Evolutionary conservation across 352 stramenopile genomes (phyloP), one percentile per base, ranked within the genome.

Genomic region (Phytopythium vexans): DNA sequence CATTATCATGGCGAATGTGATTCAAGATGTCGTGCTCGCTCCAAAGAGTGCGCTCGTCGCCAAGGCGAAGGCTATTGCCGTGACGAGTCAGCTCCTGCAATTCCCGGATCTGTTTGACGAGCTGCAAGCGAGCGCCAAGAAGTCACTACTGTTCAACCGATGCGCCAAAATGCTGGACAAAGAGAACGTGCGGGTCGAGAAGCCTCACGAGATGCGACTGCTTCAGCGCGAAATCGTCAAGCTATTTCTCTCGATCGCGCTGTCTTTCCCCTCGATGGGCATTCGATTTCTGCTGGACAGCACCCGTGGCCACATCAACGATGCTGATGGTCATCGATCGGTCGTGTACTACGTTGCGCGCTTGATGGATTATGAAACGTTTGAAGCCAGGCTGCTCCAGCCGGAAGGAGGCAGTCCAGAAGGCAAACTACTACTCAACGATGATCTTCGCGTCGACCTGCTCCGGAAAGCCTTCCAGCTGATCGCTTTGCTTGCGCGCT

Each of bases 281-380:
- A 72, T 86, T 42, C 71, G 78, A 7, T 89, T 89, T 14, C 77
- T 89, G 44, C 67, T 92, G 3, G 75, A 89, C 44, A 84, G 70
- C 52, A 89, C 82, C n/a, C 72, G 70, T 33, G 82, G 73, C 4
- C 57, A 73, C 6, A 46, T 64, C 0, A 68, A 58, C 16, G 77
- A 89, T 49, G 60, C 66, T 15, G 73, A 89, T 31, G 68, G 68
- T 1, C 65, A 86, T 50, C 66, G 69, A 14, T 88, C 74, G 0
- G 62, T 88, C 35, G 74, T 87, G 52, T 91, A 74, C 62, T 77
- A 87, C 60, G 44, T 91, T 32, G 53, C 66, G 2, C 75, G 87
- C 42, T 56, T 91, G 12, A 60, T 91, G 16, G 55, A 88, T 49
- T 63, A 64, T 6, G 77, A 89, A 54, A 91, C 81, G 0, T 86